phyloP scores from a whole-genome alignment of 768 basidiomycete genomes.

The Arthromyces matolae region DNA sequence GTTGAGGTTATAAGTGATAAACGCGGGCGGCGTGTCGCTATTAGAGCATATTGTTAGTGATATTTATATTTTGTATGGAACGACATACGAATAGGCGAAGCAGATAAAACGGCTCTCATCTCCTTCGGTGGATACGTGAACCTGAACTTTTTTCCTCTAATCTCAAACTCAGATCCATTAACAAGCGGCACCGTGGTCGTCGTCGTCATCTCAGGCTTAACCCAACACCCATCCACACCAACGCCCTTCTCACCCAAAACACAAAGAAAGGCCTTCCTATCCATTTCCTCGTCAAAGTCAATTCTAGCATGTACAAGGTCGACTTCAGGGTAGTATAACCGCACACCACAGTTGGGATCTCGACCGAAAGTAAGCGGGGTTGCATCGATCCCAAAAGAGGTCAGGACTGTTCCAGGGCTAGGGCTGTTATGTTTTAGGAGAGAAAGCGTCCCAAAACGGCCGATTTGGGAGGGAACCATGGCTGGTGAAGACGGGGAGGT shows the following conservation, averaged over 20 bases:
- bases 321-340: constrained; percentile 66
- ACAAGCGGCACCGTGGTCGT: constrained; percentile 56
- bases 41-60: constrained; percentile 9
- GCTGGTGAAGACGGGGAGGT: not conserved
- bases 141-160: constrained; percentile 65
- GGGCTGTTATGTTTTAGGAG: constrained; percentile 53
- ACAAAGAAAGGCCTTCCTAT: constrained; percentile 68
- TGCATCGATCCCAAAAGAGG: constrained; percentile 71
- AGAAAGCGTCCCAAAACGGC: constrained; percentile 61
- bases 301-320: constrained; percentile 64
- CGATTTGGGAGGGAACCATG: constrained; percentile 52
- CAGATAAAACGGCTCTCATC: constrained; percentile 47
- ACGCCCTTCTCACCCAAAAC: constrained; percentile 59
- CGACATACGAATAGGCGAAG: constrained; percentile 45
- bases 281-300: constrained; percentile 61
- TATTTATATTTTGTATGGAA: not conserved
- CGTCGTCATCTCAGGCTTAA: constrained; percentile 42
- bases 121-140: constrained; percentile 77
- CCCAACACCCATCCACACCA: constrained; percentile 57
- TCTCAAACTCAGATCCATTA: constrained; percentile 64
- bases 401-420: constrained; percentile 42
- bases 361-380: constrained; percentile 67
- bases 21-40: constrained; percentile 47
- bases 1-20: constrained; percentile 76
- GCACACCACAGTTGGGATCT: constrained; percentile 57